Base-by-base conservation (phyloP, 352 stramenopile species). In the Globisporangium acanthophoron region DNA sequence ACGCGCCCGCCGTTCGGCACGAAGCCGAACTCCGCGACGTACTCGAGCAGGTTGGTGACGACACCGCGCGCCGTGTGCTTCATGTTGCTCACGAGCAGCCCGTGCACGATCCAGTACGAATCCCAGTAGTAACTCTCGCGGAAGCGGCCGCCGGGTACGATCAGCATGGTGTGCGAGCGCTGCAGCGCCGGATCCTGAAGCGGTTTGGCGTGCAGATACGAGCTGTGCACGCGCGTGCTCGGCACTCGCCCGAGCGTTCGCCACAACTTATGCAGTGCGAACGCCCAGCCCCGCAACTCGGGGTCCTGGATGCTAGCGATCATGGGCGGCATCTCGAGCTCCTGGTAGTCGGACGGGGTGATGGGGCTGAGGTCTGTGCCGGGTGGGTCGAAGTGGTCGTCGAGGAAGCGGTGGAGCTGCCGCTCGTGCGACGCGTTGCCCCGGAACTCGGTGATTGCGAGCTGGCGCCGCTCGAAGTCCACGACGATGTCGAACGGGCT, bases 61-160 rank as follows among this genome's bases (percentile, higher is more conserved):
- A 96, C 72, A 2, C 81, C 82, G 24, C 75, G 67, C 5, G 90
- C 88, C 0, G 90, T 96, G 35, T 79, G 43, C 15, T 64, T 49
- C 87, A 97, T 92, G 52, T 76, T 68, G 59, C 84, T 94, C 9
- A 93, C 80, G 39, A 97, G 65, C 5, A 97, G 70, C 0, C 90
- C 88, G 54, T 90, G 65, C 11, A 97, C 78, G 53, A 97, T 97
- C 91, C 91, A 97, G 69, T 92, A 97, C 57, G 80, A 91, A 61
- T 97, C 91, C 91, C 91, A 97, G 66, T 97, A 97, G 71, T 97
- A 97, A 43, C 71, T 87, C 66, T 97, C 91, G 11, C 88, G 80
- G 63, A 97, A 97, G n/a, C 91, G 77, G 5, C 87, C 91, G 20
- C 90, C 91, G 7, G 88, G 90, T 0, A 97, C 81, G 45, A 97